Percentiles rank a stretch among this genome's conserved stretches.
Evolutionary conservation across 139 green algal species (phyloP).

Genomic region (Tetradesmus obliquus): DNA sequence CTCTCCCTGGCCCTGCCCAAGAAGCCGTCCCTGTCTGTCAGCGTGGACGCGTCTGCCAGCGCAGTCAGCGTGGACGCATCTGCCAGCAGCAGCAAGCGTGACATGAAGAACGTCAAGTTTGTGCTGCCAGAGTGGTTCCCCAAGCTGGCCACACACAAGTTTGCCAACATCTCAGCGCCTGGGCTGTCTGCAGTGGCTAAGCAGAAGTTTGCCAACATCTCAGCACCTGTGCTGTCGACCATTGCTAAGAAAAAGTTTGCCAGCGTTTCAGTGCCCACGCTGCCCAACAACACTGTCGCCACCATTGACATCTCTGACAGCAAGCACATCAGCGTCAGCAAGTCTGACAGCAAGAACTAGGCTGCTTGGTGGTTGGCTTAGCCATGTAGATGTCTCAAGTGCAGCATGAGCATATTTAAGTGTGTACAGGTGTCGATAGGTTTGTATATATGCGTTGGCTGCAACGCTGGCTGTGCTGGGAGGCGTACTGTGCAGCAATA

Average conservation of each 20-base stretch:
- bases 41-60: neutral
- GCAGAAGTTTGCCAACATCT: no score
- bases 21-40: neutral
- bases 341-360: no score
- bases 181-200: neutral
- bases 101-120: neutral
- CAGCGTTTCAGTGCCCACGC: neutral
- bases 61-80: neutral
- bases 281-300: neutral
- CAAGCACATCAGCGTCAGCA: neutral
- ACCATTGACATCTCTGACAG: neutral
- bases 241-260: neutral
- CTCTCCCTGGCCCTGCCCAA: neutral
- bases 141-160: neutral
- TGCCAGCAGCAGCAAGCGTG: neutral
- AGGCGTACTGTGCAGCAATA: no score
- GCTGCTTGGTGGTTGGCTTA: no score
- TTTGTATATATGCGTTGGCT: no score
- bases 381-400: no score
- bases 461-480: no score
- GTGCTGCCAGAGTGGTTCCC: neutral
- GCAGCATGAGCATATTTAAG: no score
- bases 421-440: no score
- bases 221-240: no score
- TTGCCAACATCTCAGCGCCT: neutral